phyloP scores from a whole-genome alignment of 257 asterid species.

The Lycium ferocissimum region DNA sequence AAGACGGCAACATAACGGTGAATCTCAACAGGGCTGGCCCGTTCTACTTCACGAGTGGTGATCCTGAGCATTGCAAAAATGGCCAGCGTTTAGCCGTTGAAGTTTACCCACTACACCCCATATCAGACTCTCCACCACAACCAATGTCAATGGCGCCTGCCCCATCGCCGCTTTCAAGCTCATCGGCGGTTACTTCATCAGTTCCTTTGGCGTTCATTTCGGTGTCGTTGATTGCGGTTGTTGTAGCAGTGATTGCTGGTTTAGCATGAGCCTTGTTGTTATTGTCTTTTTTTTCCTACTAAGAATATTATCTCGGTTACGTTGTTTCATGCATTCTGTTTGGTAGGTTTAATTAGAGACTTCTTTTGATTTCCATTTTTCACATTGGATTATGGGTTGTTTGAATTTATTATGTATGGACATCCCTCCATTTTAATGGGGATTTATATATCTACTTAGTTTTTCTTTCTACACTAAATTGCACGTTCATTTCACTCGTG shows the following conservation, averaged over 20 bases:
- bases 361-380: slow-evolving; percentile 9
- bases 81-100: slow-evolving; percentile 65
- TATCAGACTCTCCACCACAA: slow-evolving; percentile 31
- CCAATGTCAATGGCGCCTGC: slow-evolving; percentile 36
- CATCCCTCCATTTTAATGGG: neutral
- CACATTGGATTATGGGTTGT: neutral
- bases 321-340: neutral
- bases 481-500: neutral
- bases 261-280: neutral
- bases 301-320: neutral
- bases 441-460: neutral
- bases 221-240: neutral
- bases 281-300: neutral
- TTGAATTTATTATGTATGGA: slow-evolving; percentile 22
- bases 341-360: neutral
- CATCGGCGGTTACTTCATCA: slow-evolving; percentile 20
- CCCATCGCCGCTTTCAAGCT: slow-evolving; percentile 42
- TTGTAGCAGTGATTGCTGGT: neutral
- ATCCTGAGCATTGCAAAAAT: slow-evolving; percentile 59
- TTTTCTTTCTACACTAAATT: neutral
- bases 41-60: slow-evolving; percentile 57
- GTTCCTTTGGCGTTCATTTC: slow-evolving; percentile 23
- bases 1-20: slow-evolving; percentile 61
- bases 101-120: slow-evolving; percentile 46
- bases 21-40: slow-evolving; percentile 57